A percentile compares a stretch with the other conserved stretches of the same genome.
phyloP scores from a whole-genome alignment of 108 stramenopile genomes.

The Skeletonema potamos region DNA sequence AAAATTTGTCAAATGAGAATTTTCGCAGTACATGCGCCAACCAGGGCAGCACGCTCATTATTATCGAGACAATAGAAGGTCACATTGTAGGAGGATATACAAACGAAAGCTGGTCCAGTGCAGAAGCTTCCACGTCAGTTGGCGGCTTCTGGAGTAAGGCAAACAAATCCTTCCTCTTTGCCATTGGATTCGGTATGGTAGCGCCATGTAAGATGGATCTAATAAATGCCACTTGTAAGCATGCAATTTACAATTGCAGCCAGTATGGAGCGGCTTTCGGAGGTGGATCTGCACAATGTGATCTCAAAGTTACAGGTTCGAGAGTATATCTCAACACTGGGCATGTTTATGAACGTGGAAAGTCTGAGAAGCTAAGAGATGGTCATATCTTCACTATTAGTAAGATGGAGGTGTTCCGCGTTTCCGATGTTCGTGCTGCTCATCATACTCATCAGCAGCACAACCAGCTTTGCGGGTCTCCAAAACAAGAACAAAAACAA shows the following conservation, averaged over 20 bases:
- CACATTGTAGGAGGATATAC: conserved; percentile 16
- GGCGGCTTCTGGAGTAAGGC: background rate
- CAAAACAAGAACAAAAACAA: background rate
- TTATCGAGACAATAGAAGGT: conserved; percentile 19
- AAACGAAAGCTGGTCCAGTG: background rate
- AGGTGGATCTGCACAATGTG: conserved; percentile 6
- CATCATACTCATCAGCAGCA: background rate
- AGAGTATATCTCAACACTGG: background rate
- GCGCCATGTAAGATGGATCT: conserved; percentile 23
- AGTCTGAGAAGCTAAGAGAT: background rate
- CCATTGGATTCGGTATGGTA: background rate
- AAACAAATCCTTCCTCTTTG: conserved; percentile 29
- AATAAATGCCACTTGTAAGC: background rate
- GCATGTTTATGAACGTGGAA: background rate
- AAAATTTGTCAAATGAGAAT: conserved; percentile 5
- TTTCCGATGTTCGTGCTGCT: background rate
- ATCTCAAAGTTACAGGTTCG: conserved; percentile 8
- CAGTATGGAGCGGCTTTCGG: conserved; percentile 15
- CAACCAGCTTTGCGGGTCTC: background rate
- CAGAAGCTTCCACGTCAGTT: background rate
- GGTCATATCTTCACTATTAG: background rate
- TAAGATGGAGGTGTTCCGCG: conserved; percentile 25
- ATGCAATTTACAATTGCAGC: conserved; percentile 4
- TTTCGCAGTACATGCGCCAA: conserved; percentile 21
- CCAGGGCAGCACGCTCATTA: conserved; percentile 7